Conservation (phyloP, 129 eudicot species). For the Escallonia herrerae region DNA sequence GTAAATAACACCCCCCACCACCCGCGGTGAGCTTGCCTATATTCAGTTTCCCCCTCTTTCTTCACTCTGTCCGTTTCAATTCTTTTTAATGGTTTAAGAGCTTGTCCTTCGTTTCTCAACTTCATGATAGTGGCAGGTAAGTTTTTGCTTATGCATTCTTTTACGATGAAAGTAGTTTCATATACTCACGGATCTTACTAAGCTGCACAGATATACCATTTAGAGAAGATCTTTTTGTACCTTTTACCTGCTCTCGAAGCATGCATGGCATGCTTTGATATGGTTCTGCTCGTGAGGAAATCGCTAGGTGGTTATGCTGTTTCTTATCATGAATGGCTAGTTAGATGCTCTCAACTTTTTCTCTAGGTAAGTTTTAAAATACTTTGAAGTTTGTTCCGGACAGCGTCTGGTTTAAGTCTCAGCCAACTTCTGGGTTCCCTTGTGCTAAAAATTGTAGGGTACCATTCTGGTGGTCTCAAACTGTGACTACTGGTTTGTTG, state of each 20-base stretch:
- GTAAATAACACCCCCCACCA: too few relatives aligned
- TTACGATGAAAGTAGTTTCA: not conserved
- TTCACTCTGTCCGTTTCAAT: too few relatives aligned
- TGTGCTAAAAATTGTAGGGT: slow-evolving; percentile 32
- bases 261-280: slow-evolving; percentile 43
- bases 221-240: slow-evolving; percentile 38
- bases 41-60: too few relatives aligned
- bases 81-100: too few relatives aligned
- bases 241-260: slow-evolving; percentile 55
- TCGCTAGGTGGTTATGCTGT: slow-evolving; percentile 23
- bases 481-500: slow-evolving; percentile 31
- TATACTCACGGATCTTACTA: slow-evolving; percentile 8
- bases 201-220: slow-evolving; percentile 34
- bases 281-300: slow-evolving; percentile 34
- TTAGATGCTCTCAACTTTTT: slow-evolving; percentile 44
- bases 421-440: not conserved
- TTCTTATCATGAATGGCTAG: slow-evolving; percentile 59
- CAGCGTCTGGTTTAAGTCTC: not conserved
- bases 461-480: slow-evolving; percentile 39
- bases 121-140: too few relatives aligned
- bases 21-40: too few relatives aligned
- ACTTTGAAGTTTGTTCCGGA: not conserved
- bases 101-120: too few relatives aligned
- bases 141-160: too few relatives aligned
- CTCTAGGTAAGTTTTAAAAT: slow-evolving; percentile 65